Percentiles rank a stretch among this genome's conserved stretches.
Evolutionary conservation across 495 filamentous ascomycete species (phyloP).

Genomic region (Penicillium fimorum): DNA sequence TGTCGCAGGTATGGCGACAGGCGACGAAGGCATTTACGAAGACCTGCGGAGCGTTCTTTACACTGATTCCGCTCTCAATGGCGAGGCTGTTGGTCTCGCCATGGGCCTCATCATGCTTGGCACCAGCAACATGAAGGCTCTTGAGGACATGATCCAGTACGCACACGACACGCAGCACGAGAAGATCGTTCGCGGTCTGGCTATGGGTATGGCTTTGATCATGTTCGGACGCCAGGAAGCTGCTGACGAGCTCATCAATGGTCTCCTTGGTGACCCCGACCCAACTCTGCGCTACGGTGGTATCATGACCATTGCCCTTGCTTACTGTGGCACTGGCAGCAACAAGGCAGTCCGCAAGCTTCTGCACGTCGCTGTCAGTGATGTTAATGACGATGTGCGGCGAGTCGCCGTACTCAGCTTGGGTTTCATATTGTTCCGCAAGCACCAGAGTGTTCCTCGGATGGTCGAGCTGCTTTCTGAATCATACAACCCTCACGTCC

Average conservation of each 20-base stretch:
- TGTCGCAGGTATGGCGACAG: slow-evolving; percentile 96
- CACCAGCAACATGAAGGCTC: slow-evolving; percentile 83
- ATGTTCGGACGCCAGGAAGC: slow-evolving; percentile 96
- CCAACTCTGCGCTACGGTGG: slow-evolving; percentile 93
- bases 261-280: slow-evolving; percentile 89
- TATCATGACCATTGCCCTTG: slow-evolving; percentile 97
- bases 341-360: slow-evolving; percentile 98
- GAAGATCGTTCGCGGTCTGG: slow-evolving; percentile 95
- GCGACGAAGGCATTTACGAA: slow-evolving; percentile 85
- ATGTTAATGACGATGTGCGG: slow-evolving; percentile 97
- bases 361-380: slow-evolving; percentile 95
- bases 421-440: slow-evolving; percentile 97
- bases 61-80: slow-evolving; percentile 90
- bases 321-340: slow-evolving; percentile 94
- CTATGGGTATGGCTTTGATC: slow-evolving; percentile 95
- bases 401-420: slow-evolving; percentile 97
- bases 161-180: slow-evolving; percentile 98
- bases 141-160: slow-evolving; percentile 96
- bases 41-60: slow-evolving; percentile 84
- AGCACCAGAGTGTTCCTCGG: slow-evolving; percentile 92
- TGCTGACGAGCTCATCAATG: slow-evolving; percentile 91
- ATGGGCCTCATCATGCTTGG: slow-evolving; percentile 98
- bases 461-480: slow-evolving; percentile 99
- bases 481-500: slow-evolving; percentile 98
- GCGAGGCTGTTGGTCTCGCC: slow-evolving; percentile 90